Base-by-base conservation (phyloP, 176 grass and related monocot species). In the Oropetium thomaeum region DNA sequence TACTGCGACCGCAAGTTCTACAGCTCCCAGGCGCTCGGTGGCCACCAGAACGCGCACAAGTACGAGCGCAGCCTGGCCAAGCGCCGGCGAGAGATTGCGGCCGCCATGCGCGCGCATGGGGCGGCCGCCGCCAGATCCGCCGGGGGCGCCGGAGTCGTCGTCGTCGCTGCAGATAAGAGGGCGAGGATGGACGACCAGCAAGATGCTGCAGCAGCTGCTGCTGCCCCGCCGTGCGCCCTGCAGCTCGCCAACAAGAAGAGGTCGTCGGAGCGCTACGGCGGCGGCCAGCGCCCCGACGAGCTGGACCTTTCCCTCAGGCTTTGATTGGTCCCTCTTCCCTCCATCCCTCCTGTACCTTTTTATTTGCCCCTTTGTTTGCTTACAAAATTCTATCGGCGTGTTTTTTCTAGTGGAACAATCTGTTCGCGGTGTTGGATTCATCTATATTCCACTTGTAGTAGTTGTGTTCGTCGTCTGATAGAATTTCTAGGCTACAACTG, bases 21-120 rank as follows among this genome's bases (percentile, higher is more conserved):
- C 65, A 99, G 82, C 84, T 99, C 94, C 7, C 94, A 97, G 72
- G 94, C 94, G 14, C 87, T 97, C 6, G 94, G 94, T 10, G 94
- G 94, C 45, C 94, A 97, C 70, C 94, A 97, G 86, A 97, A 97
- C 58, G 94, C 94, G 23, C 94, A 97, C 88, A 97, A 97, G 86
- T 75, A 90, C 62, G 92, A 99, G 81, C 72, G 96, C 62, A 90
- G 79, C 92, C 62, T 95, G 26, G 86, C 83, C 70, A 95, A 87
- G 72, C 86, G 75, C 38, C 60, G 82, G 20, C 43, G 88, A 34
- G 82, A 93, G 80, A 58, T 88, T 54, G 81, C 82, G 26, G 23
- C 77, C 41, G 65, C 68, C 7, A 32, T 70, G 75, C 76, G 59
- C 63, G 33, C 23, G 31, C 75, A 85, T 9, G 78, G 73, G 40